Evolutionary conservation across 2,329 filamentous ascomycete species (phyloP).

Genomic region (Fonsecaea pugnacius): DNA sequence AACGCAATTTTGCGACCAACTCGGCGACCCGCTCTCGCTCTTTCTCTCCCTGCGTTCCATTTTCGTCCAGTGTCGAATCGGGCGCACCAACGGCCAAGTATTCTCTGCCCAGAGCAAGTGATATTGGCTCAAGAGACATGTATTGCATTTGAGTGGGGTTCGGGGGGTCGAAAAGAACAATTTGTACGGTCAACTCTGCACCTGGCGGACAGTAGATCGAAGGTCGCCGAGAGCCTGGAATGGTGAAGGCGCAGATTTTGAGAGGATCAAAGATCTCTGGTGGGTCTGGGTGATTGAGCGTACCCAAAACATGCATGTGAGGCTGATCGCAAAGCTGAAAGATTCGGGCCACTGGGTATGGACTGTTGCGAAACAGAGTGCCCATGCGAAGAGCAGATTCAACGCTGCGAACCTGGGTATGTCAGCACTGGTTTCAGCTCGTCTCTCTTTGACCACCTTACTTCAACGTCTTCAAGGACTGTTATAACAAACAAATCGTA

Average conservation of each 20-base stretch:
- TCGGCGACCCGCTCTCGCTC: conserved; percentile 67
- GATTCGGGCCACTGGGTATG: conserved; percentile 78
- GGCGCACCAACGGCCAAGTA: conserved; percentile 26
- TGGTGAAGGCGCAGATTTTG: conserved; percentile 67
- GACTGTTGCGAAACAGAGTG: conserved; percentile 79
- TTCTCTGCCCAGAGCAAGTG: conserved; percentile 68
- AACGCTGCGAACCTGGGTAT: conserved; percentile 70
- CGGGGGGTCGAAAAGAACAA: conserved; percentile 87
- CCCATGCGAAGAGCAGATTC: conserved; percentile 85
- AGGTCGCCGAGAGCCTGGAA: conserved; percentile 62
- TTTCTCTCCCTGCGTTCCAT: conserved; percentile 74
- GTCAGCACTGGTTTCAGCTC: neutral
- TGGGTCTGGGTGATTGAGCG: conserved; percentile 66
- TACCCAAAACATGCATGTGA: conserved; percentile 82
- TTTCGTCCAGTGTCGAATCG: conserved; percentile 48
- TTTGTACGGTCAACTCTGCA: conserved; percentile 74
- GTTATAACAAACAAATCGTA: conserved; percentile 89
- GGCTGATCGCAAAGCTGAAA: conserved; percentile 82
- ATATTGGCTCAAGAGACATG: conserved; percentile 86
- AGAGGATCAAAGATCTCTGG: conserved; percentile 64
- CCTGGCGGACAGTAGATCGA: conserved; percentile 70
- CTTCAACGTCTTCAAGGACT: conserved; percentile 87
- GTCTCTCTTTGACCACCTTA: conserved; percentile 48
- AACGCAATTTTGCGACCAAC: conserved; percentile 81
- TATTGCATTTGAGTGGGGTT: conserved; percentile 92